Evolutionary conservation across 768 basidiomycete genomes (phyloP), one percentile per base, ranked within the genome.

Genomic region (Tubosaeta brunneosetosa): DNA sequence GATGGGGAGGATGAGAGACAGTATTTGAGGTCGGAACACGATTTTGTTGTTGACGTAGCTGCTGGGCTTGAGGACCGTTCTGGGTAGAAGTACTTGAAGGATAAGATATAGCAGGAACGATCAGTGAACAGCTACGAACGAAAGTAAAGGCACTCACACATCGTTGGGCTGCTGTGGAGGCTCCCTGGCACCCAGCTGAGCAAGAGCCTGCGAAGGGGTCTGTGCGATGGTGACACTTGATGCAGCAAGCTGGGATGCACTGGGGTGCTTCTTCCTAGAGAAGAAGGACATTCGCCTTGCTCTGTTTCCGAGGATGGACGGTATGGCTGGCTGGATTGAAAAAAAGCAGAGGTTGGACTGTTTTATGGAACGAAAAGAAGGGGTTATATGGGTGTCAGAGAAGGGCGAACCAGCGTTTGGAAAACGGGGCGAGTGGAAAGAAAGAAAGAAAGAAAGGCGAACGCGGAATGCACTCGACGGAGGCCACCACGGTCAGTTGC

Each of bases 241-340:
- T 26, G 73, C 60, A 46, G 67, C 64, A 49, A 72, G 70, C 59
- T 77, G 77, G 22, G 70, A 71, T 59, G 73, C 71, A 46, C 73
- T 79, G 49, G 81, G 77, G 58, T 84, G 80, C 81, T 88, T 91
- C 85, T 84, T 90, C 80, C 88, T 81, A 41, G 82, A 86, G 81
- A 92, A 92, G 88, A 91, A 92, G 79, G 88, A 90, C 90, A 92
- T 92, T 83, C 85, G 85, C 70, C 84, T 74, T 58, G 81, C 64
- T 71, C 80, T 78, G 67, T 68, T 66, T 59, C 76, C 74, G 68
- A 85, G 71, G 70, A 86, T 70, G 66, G 80, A 86, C 82, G 83
- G 78, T 79, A 85, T 86, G 82, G 80, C 71, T 77, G 79, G 64
- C 61, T 50, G 66, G 47, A 41, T 48, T 12, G 44, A 56, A 46